phyloP scores from a whole-genome alignment of 331 rosid genomes.

The Pyracantha coccinea region DNA sequence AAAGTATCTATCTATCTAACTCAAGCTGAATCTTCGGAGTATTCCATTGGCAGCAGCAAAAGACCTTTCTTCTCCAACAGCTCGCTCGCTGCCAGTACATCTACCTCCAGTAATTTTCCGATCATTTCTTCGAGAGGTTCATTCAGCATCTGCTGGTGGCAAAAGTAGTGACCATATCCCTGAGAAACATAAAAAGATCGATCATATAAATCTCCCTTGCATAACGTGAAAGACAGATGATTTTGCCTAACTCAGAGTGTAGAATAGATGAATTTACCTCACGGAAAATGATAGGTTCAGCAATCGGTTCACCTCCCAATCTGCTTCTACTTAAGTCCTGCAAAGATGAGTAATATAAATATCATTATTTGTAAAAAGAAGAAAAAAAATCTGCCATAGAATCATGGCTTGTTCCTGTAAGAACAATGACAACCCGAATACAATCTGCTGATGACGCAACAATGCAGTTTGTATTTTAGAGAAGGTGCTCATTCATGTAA shows the following conservation, averaged over 20 bases:
- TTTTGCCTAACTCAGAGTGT: background rate
- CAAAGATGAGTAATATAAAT: slow-evolving; percentile 5
- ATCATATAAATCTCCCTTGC: background rate
- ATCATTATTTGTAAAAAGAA: background rate
- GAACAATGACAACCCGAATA: background rate
- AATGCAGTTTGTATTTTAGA: background rate
- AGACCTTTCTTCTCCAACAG: slow-evolving; percentile 72
- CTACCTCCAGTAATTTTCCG: slow-evolving; percentile 67
- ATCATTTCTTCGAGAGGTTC: slow-evolving; percentile 93
- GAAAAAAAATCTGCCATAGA: background rate
- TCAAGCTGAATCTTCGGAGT: slow-evolving; percentile 35
- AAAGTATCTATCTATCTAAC: background rate
- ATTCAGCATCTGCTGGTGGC: slow-evolving; percentile 40
- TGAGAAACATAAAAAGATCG: slow-evolving; percentile 11
- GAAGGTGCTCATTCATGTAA: background rate
- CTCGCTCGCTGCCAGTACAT: slow-evolving; percentile 50
- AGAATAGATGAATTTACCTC: slow-evolving; percentile 44
- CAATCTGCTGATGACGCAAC: background rate
- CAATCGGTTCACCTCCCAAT: slow-evolving; percentile 48
- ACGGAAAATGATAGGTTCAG: slow-evolving; percentile 53
- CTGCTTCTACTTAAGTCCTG: slow-evolving; percentile 67
- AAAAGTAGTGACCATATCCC: slow-evolving; percentile 84
- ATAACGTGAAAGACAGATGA: background rate
- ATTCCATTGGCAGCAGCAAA: slow-evolving; percentile 48
- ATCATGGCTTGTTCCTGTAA: background rate